Evolutionary conservation across 106 monocot genomes (phyloP).

Genomic region (Platanthera guangdongensis): DNA sequence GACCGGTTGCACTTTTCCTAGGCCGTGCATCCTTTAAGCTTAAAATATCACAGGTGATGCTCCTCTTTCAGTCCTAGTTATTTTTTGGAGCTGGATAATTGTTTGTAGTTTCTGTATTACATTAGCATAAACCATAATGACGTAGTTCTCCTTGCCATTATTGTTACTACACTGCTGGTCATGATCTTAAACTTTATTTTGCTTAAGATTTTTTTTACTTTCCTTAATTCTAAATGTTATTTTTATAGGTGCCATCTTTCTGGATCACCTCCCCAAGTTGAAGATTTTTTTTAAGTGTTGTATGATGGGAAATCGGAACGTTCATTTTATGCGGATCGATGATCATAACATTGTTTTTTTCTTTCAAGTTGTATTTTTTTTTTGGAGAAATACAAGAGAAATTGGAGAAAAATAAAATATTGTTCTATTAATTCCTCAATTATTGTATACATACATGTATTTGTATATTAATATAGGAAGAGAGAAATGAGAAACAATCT

Average conservation of each 20-base stretch:
- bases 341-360: too few species aligned
- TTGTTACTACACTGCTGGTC: neutral
- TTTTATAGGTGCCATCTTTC: neutral
- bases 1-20: conserved; percentile 49
- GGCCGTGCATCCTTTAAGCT: conserved; percentile 75
- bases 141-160: neutral
- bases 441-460: too few species aligned
- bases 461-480: too few species aligned
- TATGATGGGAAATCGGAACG: too few species aligned
- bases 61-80: neutral
- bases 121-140: neutral
- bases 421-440: too few species aligned
- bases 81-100: neutral
- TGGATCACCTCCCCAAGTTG: neutral
- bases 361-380: too few species aligned
- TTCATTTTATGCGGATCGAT: too few species aligned
- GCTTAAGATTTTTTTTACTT: neutral
- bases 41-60: conserved; percentile 76
- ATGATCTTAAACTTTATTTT: neutral
- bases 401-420: too few species aligned
- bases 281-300: neutral
- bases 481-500: too few species aligned
- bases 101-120: neutral
- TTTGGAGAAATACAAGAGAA: too few species aligned
- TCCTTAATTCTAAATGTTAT: neutral